Base-by-base conservation (phyloP, 305 asterid species). In the Vinca major region DNA sequence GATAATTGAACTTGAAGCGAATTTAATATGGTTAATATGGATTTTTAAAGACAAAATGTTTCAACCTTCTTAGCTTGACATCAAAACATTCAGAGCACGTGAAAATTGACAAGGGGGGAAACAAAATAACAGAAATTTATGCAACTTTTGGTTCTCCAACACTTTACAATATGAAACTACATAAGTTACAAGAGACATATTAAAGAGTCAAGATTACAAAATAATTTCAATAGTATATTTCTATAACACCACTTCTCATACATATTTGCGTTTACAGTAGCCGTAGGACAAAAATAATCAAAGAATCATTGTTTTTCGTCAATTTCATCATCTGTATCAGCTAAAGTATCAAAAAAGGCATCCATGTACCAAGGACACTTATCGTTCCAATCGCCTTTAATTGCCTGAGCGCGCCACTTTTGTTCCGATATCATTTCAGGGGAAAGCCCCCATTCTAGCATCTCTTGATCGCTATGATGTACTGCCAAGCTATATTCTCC, bases 401-500 rank as follows among this genome's bases (percentile, higher is more conserved):
- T 45, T 19, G 85, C 82, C 62, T 63, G 61, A 20, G 85, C 85
- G 54, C 85, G 69, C 84, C 82, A 68, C 62, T 65, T 82, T 71
- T 90, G 96, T 48, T 85, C 96, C 3, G 73, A 65, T 21, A 90
- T 86, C 97, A 88, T 90, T 13, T 88, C 80, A 4, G 82, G 67
- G 4, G 92, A 82, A 36, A 90, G 73, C 1, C 97, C 97, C 97
- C 97, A 90, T 36, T 74, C 73, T 40, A 69, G 74, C 57, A 90
- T 81, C 80, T 88, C 88, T n/a, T 85, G 81, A 33, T 76, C 81
- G 1, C 71, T 67, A 74, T 90, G 97, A 76, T 90, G 86, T 63
- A 84, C 67, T 26, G 97, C 92, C 40, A 90, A 72, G 77, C 90
- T 88, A 77, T 90, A 88, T 41, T 90, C 90, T 39, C 93, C 94